Conservation (phyloP, 2,329 filamentous ascomycete species). For the Trichophyton rubrum region DNA sequence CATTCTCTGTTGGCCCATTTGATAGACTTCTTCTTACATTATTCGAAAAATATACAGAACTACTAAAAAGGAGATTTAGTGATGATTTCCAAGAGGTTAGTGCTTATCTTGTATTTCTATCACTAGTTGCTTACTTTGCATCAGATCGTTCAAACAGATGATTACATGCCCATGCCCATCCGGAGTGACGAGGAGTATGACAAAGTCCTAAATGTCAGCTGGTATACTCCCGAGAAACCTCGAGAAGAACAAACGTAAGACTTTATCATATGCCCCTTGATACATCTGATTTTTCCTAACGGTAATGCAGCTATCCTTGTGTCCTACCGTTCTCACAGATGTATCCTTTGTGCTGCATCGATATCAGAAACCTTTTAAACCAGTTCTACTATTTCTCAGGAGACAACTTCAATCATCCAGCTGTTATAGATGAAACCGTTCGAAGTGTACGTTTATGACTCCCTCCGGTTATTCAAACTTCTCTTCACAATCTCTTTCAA, state of each 20-base stretch:
- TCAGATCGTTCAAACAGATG: slow-evolving; percentile 69
- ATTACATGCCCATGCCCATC: slow-evolving; percentile 99
- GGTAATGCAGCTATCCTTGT: slow-evolving; percentile 61
- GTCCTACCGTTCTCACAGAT: slow-evolving; percentile 98
- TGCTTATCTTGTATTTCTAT: slow-evolving; percentile 6
- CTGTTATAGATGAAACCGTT: slow-evolving; percentile 80
- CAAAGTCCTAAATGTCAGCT: slow-evolving; percentile 90
- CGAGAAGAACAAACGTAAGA: slow-evolving; percentile 62
- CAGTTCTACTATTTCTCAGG: slow-evolving; percentile 98
- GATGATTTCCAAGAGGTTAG: slow-evolving; percentile 83
- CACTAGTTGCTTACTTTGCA: neutral
- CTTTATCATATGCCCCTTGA: neutral
- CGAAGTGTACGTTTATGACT: slow-evolving; percentile 46
- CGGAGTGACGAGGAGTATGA: slow-evolving; percentile 82
- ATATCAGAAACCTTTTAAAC: slow-evolving; percentile 93
- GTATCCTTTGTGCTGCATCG: slow-evolving; percentile 97
- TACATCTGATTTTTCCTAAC: slow-evolving; percentile 3
- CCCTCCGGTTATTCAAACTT: neutral
- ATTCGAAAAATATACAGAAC: slow-evolving; percentile 86
- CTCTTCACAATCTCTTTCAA: too few species aligned
- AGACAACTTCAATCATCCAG: slow-evolving; percentile 85
- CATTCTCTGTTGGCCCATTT: slow-evolving; percentile 68
- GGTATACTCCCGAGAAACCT: slow-evolving; percentile 78
- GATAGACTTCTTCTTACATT: slow-evolving; percentile 76
- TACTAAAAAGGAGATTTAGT: slow-evolving; percentile 82